These are phyloP conservation scores for Fusarium setosum DNA, from an alignment of 2,329 filamentous ascomycete genomes.

Conservation along the genomic window DNA sequence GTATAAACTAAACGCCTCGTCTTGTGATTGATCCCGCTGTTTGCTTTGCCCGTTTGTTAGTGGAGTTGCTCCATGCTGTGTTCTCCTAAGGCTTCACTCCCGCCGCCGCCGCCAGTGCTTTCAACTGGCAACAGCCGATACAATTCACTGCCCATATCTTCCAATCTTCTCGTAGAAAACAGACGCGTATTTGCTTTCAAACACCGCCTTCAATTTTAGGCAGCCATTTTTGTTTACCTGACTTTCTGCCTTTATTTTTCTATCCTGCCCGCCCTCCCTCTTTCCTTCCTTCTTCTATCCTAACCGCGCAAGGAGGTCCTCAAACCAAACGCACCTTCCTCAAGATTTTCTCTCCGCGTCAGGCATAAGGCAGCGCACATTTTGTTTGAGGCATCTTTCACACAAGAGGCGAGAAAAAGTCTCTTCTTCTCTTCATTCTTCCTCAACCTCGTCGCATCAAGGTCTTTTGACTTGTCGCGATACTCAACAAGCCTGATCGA, in stretches of 20 bases:
- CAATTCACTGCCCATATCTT: not conserved
- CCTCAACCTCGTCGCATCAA: not conserved
- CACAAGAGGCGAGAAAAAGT: not conserved
- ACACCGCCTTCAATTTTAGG: conserved; percentile 1
- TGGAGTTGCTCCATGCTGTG: not conserved
- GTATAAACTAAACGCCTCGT: not conserved
- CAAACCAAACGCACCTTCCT: conserved; percentile 13
- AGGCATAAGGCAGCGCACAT: not conserved
- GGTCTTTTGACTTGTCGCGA: not conserved
- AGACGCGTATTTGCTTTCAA: not conserved
- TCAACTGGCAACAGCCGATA: conserved; percentile 13
- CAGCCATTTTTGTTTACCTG: no score
- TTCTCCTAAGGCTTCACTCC: not conserved
- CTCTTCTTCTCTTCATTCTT: not conserved
- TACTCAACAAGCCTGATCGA: not conserved
- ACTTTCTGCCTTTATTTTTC: no score
- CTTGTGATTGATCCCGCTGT: no score
- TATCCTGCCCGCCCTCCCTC: not conserved
- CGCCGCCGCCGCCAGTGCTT: conserved; percentile 12
- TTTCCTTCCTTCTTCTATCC: not conserved
- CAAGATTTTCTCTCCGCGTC: not conserved
- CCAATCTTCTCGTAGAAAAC: not conserved
- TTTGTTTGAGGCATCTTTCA: not conserved
- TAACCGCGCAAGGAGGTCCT: not conserved
- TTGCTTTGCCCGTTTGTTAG: not conserved